These are phyloP conservation scores for Zizania palustris DNA, from an alignment of 202 grass and related monocot species.

Conservation along the genomic window DNA sequence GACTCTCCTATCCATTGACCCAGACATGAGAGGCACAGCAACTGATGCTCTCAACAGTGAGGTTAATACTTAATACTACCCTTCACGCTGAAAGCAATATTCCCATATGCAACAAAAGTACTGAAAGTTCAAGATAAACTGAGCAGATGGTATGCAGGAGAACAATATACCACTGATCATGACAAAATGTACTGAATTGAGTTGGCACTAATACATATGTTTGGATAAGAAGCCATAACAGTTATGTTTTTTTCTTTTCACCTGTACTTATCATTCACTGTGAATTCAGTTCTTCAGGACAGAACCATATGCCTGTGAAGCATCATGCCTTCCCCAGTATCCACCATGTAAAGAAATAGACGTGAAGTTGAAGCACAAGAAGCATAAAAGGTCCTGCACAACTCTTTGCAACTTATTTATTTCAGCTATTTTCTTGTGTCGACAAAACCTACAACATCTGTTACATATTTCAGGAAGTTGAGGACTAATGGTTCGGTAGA, in stretches of 20 bases:
- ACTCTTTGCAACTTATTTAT: constrained; percentile 10
- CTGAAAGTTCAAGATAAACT: neutral
- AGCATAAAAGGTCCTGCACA: constrained; percentile 59
- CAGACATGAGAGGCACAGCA: constrained; percentile 74
- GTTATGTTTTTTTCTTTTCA: neutral
- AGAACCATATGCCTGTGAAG: constrained; percentile 89
- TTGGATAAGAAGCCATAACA: constrained; percentile 15
- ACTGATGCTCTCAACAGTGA: constrained; percentile 91
- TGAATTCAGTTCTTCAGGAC: constrained; percentile 90
- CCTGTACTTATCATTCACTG: constrained; percentile 30
- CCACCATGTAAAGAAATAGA: constrained; percentile 98
- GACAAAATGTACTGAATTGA: neutral
- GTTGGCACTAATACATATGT: neutral
- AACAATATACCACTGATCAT: neutral
- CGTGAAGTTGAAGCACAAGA: constrained; percentile 63
- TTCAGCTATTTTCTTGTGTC: constrained; percentile 5
- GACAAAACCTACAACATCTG: neutral
- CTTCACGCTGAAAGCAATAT: constrained; percentile 6
- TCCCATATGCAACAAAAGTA: constrained; percentile 3
- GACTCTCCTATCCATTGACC: constrained; percentile 83
- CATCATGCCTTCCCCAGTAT: constrained; percentile 74
- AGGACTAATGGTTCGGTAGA: constrained; percentile 64
- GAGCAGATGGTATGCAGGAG: neutral
- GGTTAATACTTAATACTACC: constrained; percentile 59
- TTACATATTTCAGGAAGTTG: constrained; percentile 52